Base-by-base conservation (phyloP, 2,329 filamentous ascomycete genomes). In the Elsinoe fawcettii region DNA sequence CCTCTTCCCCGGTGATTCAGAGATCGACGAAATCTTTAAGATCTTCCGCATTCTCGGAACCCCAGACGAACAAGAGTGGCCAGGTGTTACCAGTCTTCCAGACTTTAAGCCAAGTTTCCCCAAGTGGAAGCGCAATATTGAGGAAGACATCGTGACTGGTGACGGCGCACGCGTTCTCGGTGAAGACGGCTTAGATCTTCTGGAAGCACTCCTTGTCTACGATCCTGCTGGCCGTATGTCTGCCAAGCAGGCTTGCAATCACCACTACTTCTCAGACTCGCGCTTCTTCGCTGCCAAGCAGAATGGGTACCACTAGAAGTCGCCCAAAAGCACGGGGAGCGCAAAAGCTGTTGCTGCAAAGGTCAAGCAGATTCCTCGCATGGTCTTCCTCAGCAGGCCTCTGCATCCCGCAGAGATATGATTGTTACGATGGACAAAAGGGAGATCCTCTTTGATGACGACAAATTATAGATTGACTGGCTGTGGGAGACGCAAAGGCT, bases 1-100 rank as follows among this genome's bases (percentile, higher is more conserved):
- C 4, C 78, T 96, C 43, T 96, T 96, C 77, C 90, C 90, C 11
- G 90, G 90, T 59, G 90, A 96, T 70, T 93, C 88, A 4, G 89
- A 95, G 70, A 95, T 95, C 73, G 89, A 95, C 67, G 89, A 95
- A 73, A 95, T 95, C 68, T 95, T 95, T 80, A 93, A 92, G 76
- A 95, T 86, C 70, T 96, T 96, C 84, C 83, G 71, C 37, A 61
- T 90, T 34, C 82, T 96, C 37, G 90, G 90, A 63, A 96, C 91
- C 3, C 90, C 90, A 2, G 83, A 83, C 56, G 90, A 96, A 69
- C 78, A 83, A 6, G 79, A 83, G 59, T 96, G 90, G 90, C 90
- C 90, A 30, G 90, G 90, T 60, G 90, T 96, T 59, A 93, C 89
- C n/a, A 90, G 88, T 6, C 95, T 95, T 75, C 90, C 90, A 41